Evolutionary conservation across 192 early-diverging fungal genomes (phyloP), one percentile per base, ranked within the genome.

Genomic region (Backusella macrospora): DNA sequence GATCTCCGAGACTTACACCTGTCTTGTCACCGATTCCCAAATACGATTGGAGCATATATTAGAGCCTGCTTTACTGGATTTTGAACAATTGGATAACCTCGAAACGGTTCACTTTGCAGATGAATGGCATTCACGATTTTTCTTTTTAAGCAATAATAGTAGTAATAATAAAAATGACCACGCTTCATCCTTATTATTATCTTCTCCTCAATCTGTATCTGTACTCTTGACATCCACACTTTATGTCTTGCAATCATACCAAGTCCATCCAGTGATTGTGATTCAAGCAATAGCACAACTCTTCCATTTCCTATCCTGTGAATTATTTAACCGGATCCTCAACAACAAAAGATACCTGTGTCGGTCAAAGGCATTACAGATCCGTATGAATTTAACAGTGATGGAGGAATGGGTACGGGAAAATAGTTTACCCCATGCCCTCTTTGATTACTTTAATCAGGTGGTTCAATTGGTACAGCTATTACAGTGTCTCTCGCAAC

Each of bases 261-360:
- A 90, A 79, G 83, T 94, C 21, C 96, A 96, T 80, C 90, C 90
- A 4, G 78, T 80, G 15, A 90, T 97, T 65, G 80, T 89, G 39
- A 85, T 90, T 77, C 90, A 93, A 63, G 80, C 91, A 42, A 74
- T 95, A 49, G 82, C 86, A 26, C 94, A 97, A 80, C 68, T 95
- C 26, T 88, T 96, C 74, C 89, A 94, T 83, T 92, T 87, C 73
- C 77, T 96, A 34, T 88, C 90, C 38, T 86, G 87, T 64, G 92
- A 91, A 78, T 74, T 93, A 43, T 96, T 98, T 76, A 98, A 98
- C 81, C 88, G 88, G 14, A 92, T 98, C 75, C 81, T 98, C 73
- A 86, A 86, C 0, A 89, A 88, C 47, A 90, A 88, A 40, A 90
- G 93, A 66, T 86, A 90, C 68, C 80, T 91, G 73, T 90, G 90